Evolutionary conservation across 164 flowering plant genomes (phyloP).

Genomic region (Tinospora cordifolia): DNA sequence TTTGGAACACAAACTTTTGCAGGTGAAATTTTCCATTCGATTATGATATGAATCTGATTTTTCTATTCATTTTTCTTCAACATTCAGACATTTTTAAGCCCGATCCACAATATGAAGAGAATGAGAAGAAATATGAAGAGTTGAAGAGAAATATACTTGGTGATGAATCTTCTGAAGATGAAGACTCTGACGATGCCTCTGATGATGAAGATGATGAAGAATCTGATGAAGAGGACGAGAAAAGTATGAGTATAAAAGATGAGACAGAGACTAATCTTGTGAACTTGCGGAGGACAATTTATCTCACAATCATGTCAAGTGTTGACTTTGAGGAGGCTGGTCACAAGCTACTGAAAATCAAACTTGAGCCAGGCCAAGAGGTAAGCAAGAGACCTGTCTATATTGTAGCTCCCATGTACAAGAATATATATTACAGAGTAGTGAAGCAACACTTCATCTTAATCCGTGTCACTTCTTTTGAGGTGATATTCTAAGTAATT

Average conservation of each 20-base stretch:
- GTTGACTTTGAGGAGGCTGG: constrained; percentile 99
- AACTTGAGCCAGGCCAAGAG: constrained; percentile 98
- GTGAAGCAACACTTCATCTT: background rate
- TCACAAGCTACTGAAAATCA: constrained; percentile 83
- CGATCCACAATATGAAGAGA: constrained; percentile 56
- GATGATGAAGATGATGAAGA: constrained; percentile 49
- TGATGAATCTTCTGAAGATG: constrained; percentile 60
- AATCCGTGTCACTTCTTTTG: too few species aligned
- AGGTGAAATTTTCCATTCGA: background rate
- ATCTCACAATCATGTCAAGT: constrained; percentile 96
- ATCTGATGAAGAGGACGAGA: constrained; percentile 48
- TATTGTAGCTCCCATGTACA: background rate
- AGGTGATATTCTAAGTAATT: too few species aligned
- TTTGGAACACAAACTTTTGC: background rate
- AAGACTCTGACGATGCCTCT: constrained; percentile 44
- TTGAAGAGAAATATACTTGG: constrained; percentile 57
- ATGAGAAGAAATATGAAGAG: constrained; percentile 63
- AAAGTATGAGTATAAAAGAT: constrained; percentile 69
- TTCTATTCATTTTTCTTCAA: constrained; percentile 6
- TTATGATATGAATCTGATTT: background rate
- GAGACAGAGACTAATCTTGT: constrained; percentile 94
- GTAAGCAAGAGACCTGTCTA: constrained; percentile 28
- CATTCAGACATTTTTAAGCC: constrained; percentile 70
- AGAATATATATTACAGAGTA: background rate
- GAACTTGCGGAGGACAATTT: constrained; percentile 82